Conservation (phyloP, 768 basidiomycete species). For the Mycena alexandri region DNA sequence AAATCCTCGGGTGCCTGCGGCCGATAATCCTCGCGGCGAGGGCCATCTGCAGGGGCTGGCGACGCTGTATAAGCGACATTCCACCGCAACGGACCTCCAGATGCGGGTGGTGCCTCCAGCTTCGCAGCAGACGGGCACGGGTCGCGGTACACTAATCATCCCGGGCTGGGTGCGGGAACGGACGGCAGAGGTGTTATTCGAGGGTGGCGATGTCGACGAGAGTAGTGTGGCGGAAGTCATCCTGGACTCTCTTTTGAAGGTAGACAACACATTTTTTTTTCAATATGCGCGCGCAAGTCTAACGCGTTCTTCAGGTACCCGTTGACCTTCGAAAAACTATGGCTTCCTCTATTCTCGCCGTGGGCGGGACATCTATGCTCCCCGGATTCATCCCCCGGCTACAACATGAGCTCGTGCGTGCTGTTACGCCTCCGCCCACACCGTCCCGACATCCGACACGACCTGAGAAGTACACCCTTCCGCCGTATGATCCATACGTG, state of each 20-base stretch:
- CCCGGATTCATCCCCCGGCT: conserved; percentile 94
- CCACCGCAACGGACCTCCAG: conserved; percentile 80
- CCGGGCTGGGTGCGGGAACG: conserved; percentile 97
- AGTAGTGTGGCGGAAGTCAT: conserved; percentile 86
- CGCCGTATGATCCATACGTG: conserved; percentile 81
- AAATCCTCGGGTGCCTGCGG: conserved; percentile 50
- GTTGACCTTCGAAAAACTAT: conserved; percentile 90
- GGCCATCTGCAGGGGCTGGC: conserved; percentile 74
- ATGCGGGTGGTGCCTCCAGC: conserved; percentile 77
- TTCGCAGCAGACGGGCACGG: conserved; percentile 77
- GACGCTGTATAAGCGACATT: conserved; percentile 79
- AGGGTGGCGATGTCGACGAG: conserved; percentile 91
- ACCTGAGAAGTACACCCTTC: conserved; percentile 55
- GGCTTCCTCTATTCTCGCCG: conserved; percentile 85
- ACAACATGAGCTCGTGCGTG: conserved; percentile 79
- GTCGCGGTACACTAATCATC: conserved; percentile 82
- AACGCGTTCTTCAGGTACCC: conserved; percentile 71
- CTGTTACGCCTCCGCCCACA: conserved; percentile 58
- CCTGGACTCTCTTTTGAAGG: conserved; percentile 85
- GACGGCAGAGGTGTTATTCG: conserved; percentile 91
- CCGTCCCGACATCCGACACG: conserved; percentile 52
- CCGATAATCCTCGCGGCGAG: conserved; percentile 55
- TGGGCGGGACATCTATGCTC: conserved; percentile 91
- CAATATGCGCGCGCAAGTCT: neutral
- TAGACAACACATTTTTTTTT: conserved; percentile 41